Base-by-base conservation (phyloP, 2,329 filamentous ascomycete genomes). In the Colletotrichum sansevieriae region DNA sequence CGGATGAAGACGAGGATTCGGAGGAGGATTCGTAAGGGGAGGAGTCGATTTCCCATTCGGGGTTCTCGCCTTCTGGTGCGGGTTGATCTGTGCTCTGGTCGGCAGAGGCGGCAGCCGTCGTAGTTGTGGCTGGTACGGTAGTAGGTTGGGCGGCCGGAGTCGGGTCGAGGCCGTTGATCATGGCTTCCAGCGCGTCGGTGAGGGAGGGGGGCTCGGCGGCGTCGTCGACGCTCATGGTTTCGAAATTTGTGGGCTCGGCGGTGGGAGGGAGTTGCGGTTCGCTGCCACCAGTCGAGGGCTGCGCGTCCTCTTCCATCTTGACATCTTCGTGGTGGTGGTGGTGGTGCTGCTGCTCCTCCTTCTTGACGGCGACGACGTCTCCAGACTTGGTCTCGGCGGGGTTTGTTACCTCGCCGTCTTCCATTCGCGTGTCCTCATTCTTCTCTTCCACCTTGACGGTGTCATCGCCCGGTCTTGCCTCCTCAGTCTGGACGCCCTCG, bases 21-120 rank as follows among this genome's bases (percentile, higher is more conserved):
- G 86, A 86, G 0, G 88, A 92, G 6, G 91, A 92, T 74, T 90
- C 88, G 75, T 92, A 92, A 0, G 92, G 92, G 0, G 91, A 93
- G 1, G 92, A 94, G 74, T 95, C 92, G 8, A 86, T 82, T 76
- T 97, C 93, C 93, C 94, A 98, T 78, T 98, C 95, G 3, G 92
- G 90, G 51, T 91, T 84, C 11, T 80, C 83, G 63, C 74, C 73
- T 56, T 78, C 72, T 12, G 78, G 78, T 41, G 77, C n/a, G 12
- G 68, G 41, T 51, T 65, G 39, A 18, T 54, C 57, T 13, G 7
- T 9, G 6, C 7, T 29, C 8, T 41, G 20, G 10, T 51, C 22
- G 41, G 58, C 4, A 56, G 47, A 12, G 51, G 47, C 46, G 1
- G 25, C 49, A 13, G 61, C 57, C 0, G 58, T 35, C 51, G 51